Evolutionary conservation across 495 filamentous ascomycete genomes (phyloP), one percentile per base, ranked within the genome.

Genomic region (Trichoderma reesei): DNA sequence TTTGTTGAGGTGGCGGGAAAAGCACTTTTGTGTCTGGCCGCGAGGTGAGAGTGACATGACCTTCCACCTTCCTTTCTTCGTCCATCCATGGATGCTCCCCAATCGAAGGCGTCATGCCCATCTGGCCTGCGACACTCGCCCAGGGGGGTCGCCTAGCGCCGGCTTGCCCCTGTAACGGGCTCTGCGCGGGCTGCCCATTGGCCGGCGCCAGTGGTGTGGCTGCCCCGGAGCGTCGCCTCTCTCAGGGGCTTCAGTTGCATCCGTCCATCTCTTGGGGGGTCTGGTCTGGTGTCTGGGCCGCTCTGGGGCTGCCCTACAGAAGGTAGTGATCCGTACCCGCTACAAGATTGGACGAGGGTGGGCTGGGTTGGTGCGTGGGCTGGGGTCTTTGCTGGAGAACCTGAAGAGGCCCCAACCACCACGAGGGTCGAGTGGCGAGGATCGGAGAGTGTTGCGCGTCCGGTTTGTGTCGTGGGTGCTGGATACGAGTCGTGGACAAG

Each of bases 1-100:
- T 14, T 46, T 46, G 42, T 46, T 46, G 42, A 46, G 42, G 42
- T 46, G 42, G 42, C 42, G 42, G 42, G 42, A 46, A 46, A 46
- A 46, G 42, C n/a, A 46, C 42, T 18, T 46, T 46, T 18, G n/a
- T 16, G 13, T 46, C 11, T 46, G 42, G 13, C 42, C 11, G n/a
- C 5, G 42, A 46, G 9, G 41, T 8, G 41, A 41, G 41, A 26
- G 26, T 26, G 26, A 26, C 26, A 18, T 44, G 46, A 18, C n/a
- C 46, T 54, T 10, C 26, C 26, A 26, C 26, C 26, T 26, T 26
- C 26, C 26, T 26, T 0, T 26, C 26, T 26, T 26, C 26, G 26
- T 26, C 26, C 26, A 26, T 26, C 26, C 26, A 26, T 26, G 26
- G 26, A 26, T 26, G 26, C 26, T 26, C 26, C 26, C 51, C 51